These are phyloP conservation scores for Begonia masoniana DNA, from an alignment of 306 rosid species.

Conservation along the genomic window DNA sequence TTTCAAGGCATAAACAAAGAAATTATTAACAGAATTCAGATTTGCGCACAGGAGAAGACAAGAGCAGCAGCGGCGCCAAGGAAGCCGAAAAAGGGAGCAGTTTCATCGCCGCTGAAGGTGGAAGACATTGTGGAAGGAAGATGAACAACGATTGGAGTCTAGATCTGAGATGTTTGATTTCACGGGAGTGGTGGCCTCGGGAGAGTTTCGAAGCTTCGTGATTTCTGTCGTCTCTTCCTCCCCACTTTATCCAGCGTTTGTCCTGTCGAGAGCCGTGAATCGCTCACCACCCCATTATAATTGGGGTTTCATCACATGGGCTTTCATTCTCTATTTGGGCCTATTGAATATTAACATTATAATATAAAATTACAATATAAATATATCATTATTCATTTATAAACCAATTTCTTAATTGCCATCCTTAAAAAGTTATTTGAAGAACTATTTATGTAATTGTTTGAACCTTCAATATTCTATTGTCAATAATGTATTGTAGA, in stretches of 20 bases:
- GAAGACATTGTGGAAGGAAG: constrained; percentile 31
- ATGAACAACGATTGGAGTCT: constrained; percentile 18
- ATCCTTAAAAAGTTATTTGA: too few relatives aligned
- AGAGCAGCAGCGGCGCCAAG: constrained; percentile 91
- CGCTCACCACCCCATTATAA: too few relatives aligned
- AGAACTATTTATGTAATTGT: too few relatives aligned
- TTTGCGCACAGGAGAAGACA: constrained; percentile 56
- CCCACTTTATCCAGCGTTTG: background rate
- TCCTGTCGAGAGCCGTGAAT: background rate
- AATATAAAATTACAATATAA: too few relatives aligned
- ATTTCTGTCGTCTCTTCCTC: background rate
- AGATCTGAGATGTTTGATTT: constrained; percentile 25
- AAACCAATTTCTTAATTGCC: too few relatives aligned
- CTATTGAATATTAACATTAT: too few relatives aligned
- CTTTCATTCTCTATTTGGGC: too few relatives aligned
- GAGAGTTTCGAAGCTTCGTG: background rate
- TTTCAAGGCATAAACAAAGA: background rate
- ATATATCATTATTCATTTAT: too few relatives aligned
- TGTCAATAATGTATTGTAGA: too few relatives aligned
- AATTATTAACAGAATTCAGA: background rate
- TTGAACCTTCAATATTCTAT: too few relatives aligned
- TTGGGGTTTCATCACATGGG: too few relatives aligned
- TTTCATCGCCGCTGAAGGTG: constrained; percentile 75
- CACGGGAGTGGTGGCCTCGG: background rate
- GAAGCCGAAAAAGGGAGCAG: constrained; percentile 87